A percentile compares a stretch with the other conserved stretches of the same genome.
Conservation (phyloP, 768 basidiomycete species). For the Suillus lakei region DNA sequence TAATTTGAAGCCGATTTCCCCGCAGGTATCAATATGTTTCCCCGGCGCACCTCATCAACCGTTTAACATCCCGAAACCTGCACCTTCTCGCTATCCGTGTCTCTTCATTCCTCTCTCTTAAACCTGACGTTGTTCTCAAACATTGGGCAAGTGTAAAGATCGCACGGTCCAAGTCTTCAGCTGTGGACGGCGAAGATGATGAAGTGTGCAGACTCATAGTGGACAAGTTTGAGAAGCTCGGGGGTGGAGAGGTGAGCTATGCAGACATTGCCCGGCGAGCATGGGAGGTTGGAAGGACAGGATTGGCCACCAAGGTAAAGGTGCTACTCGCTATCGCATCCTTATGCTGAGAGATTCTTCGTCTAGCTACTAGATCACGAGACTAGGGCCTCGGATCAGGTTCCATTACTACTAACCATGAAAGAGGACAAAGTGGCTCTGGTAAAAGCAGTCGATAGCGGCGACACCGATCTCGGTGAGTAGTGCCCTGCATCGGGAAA, state of each 20-base stretch:
- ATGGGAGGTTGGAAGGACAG: constrained; percentile 84
- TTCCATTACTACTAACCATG: constrained; percentile 92
- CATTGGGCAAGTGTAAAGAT: constrained; percentile 99
- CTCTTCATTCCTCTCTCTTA: constrained; percentile 80
- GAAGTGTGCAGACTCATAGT: constrained; percentile 84
- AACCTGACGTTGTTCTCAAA: constrained; percentile 85
- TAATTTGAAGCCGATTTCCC: constrained; percentile 11
- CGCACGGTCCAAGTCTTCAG: constrained; percentile 63
- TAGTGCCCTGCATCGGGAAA: constrained; percentile 6
- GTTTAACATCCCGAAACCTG: constrained; percentile 84
- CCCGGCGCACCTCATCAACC: constrained; percentile 77
- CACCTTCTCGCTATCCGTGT: constrained; percentile 93
- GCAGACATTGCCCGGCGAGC: constrained; percentile 94
- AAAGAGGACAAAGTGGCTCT: constrained; percentile 91
- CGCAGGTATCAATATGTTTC: constrained; percentile 81
- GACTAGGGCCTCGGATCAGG: constrained; percentile 86
- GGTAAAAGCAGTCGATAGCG: constrained; percentile 89
- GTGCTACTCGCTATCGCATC: neutral
- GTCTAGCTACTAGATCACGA: constrained; percentile 89
- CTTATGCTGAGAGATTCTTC: constrained; percentile 1
- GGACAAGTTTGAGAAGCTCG: constrained; percentile 85
- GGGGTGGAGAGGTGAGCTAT: constrained; percentile 82
- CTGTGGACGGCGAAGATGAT: constrained; percentile 71
- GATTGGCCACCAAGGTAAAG: constrained; percentile 82
- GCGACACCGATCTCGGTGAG: constrained; percentile 92